A percentile compares a stretch with the other conserved stretches of the same genome.
phyloP scores from a whole-genome alignment of 371 early-diverging fungal genomes.

The Rhizopus microsporus region DNA sequence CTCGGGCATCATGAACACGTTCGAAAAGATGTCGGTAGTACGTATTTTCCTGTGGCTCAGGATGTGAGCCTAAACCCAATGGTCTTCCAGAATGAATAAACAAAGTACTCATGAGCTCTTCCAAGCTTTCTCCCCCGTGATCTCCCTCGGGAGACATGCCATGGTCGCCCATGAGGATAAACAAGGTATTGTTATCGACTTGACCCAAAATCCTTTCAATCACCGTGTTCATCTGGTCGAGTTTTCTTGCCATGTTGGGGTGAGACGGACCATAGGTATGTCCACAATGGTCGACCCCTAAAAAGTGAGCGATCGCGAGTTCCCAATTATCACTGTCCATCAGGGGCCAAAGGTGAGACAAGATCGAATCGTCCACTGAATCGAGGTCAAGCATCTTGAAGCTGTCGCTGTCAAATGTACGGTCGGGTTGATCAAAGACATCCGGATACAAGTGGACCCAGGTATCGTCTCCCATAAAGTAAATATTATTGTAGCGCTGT shows the following conservation, averaged over 20 bases:
- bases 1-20: conserved; percentile 29
- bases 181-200: conserved; percentile 85
- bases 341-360: conserved; percentile 63
- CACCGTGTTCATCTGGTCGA: conserved; percentile 82
- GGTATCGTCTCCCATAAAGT: conserved; percentile 92
- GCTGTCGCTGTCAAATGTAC: conserved; percentile 78
- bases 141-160: conserved; percentile 99
- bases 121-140: conserved; percentile 95
- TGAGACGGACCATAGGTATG: conserved; percentile 92
- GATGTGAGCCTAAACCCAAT: conserved; percentile 15
- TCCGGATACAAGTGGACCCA: conserved; percentile 87
- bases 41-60: not conserved
- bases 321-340: conserved; percentile 61
- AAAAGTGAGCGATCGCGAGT: conserved; percentile 84
- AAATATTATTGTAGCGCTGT: conserved; percentile 52
- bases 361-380: conserved; percentile 88
- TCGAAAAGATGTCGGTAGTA: conserved; percentile 18
- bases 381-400: conserved; percentile 93
- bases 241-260: conserved; percentile 80
- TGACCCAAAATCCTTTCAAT: conserved; percentile 65
- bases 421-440: conserved; percentile 52
- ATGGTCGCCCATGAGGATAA: conserved; percentile 98
- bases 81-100: conserved; percentile 72
- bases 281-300: conserved; percentile 97
- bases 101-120: conserved; percentile 86